Conservation (phyloP, 257 asterid species). For the Solanum habrochaites region DNA sequence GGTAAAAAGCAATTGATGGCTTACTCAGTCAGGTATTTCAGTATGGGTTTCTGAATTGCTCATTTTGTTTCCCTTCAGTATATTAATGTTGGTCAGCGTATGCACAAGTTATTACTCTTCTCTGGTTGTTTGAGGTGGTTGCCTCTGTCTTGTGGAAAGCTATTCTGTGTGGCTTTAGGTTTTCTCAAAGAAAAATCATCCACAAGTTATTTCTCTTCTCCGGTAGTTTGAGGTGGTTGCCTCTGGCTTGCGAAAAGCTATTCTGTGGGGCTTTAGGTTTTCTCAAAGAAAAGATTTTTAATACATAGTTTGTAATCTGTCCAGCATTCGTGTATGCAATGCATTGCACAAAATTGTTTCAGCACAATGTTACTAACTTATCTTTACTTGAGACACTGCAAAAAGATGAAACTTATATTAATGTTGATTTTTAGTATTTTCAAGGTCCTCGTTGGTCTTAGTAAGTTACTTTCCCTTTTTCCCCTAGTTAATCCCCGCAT, state of each 20-base stretch:
- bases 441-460: neutral
- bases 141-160: neutral
- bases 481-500: neutral
- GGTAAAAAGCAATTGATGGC: conserved; percentile 68
- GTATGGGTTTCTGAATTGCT: neutral
- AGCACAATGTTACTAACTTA: neutral
- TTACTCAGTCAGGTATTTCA: conserved; percentile 63
- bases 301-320: neutral
- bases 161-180: neutral
- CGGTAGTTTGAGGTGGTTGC: neutral
- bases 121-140: neutral
- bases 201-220: neutral
- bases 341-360: neutral
- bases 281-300: neutral
- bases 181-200: neutral
- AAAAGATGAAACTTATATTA: neutral
- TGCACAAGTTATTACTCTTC: neutral
- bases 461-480: neutral
- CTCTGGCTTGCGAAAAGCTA: neutral
- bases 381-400: neutral
- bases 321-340: neutral
- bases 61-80: neutral
- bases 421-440: neutral
- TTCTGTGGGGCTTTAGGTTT: neutral
- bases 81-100: neutral